Evolutionary conservation across 176 grass and related monocot species (phyloP), one percentile per base, ranked within the genome.

Genomic region (Hsuehochloa calcarea): DNA sequence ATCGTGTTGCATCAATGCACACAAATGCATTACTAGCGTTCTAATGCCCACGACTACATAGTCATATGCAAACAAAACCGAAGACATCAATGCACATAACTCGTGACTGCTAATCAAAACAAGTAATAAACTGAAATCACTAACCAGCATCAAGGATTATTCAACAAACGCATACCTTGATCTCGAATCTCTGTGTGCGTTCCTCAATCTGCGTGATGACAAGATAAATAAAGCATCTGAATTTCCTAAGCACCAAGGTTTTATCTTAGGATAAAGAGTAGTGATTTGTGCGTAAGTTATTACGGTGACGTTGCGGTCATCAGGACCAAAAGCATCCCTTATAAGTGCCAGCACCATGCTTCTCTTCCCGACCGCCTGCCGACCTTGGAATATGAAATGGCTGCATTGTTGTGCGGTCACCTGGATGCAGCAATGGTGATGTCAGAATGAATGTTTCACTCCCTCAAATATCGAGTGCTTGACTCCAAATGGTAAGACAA

Each of bases 301-400:
- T 11, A 27, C 1, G n/a, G 17, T 47, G 46, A 90, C 88, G 84
- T 90, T 73, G 72, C 84, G 31, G 69, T 37, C 49, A 68, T 82
- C 66, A 79, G 75, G 37, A 17, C 68, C 81, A 66, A 94, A 91
- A 77, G 22, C 81, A 85, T 82, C 84, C 82, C 92, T 90, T 85
- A 94, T 37, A 69, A 84, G 79, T 65, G 92, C 92, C 74, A 87
- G 17, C 29, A 85, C 81, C 87, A 91, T 94, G 49, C 89, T 91
- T 66, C 85, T 91, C 81, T 94, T 94, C 54, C 92, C 92, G 22
- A 80, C 87, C 0, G 80, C 52, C 4, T 68, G 78, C 8, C 81
- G 87, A 3, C 89, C 92, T 89, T 94, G 81, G 27, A 94, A 89
- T 70, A 94, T 89, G 79, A 76, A 87, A 82, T 94, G 89, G 23